phyloP scores from a whole-genome alignment of 148 eudicot genomes.

The Camellia granthamiana region DNA sequence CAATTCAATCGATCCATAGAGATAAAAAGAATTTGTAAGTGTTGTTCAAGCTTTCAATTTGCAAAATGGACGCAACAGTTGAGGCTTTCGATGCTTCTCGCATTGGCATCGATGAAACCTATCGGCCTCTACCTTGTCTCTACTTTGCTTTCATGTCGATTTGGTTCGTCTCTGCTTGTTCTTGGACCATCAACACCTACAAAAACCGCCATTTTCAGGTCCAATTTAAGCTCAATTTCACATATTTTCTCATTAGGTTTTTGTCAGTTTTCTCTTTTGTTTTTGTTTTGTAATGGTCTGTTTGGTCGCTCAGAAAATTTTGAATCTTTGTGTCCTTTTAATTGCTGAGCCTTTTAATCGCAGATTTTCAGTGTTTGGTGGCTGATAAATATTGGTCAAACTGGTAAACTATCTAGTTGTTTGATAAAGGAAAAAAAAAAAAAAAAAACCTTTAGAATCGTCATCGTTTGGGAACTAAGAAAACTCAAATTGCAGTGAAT shows the following conservation, averaged over 20 bases:
- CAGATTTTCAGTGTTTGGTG: background rate
- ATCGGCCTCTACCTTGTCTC: conserved; percentile 64
- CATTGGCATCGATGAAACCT: conserved; percentile 50
- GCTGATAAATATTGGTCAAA: background rate
- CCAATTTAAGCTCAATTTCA: background rate
- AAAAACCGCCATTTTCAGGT: conserved; percentile 36
- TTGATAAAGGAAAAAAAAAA: background rate
- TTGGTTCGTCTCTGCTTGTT: conserved; percentile 65
- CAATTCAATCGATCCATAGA: background rate
- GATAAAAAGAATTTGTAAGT: too few species aligned
- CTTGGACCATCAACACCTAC: conserved; percentile 72
- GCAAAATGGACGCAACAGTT: conserved; percentile 24
- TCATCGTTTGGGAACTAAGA: background rate
- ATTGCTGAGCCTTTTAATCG: background rate
- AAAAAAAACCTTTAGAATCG: background rate
- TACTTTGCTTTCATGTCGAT: conserved; percentile 62
- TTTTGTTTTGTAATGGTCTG: background rate
- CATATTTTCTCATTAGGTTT: background rate
- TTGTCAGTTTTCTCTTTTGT: background rate
- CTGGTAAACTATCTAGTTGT: background rate
- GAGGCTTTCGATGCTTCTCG: conserved; percentile 21
- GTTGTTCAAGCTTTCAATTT: background rate
- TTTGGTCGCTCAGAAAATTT: background rate
- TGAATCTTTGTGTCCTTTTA: background rate
- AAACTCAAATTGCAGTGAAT: too few species aligned